Conservation (phyloP, 2,329 filamentous ascomycete species). For the Sarocladiaceae sp. region DNA sequence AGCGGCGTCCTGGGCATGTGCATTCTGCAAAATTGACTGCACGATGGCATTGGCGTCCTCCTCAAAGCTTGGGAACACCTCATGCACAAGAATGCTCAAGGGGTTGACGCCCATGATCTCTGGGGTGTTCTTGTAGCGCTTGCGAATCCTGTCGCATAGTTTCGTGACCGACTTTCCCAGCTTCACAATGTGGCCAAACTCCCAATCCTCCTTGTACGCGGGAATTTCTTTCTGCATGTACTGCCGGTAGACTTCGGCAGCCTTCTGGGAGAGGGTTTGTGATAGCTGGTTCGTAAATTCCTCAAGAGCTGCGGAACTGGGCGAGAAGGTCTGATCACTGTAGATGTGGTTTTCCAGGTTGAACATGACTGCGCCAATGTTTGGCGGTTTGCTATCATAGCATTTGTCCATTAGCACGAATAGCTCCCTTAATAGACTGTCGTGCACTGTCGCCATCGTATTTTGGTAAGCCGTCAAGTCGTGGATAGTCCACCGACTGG, state of each 20-base stretch:
- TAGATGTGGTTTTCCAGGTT: slow-evolving; percentile 76
- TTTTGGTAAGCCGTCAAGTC: slow-evolving; percentile 69
- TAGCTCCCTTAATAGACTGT: slow-evolving; percentile 77
- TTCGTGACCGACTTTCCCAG: slow-evolving; percentile 82
- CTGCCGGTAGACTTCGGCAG: slow-evolving; percentile 70
- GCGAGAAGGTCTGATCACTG: slow-evolving; percentile 67
- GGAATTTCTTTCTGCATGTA: slow-evolving; percentile 78
- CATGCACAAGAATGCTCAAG: slow-evolving; percentile 67
- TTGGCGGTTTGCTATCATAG: slow-evolving; percentile 81
- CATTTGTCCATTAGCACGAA: slow-evolving; percentile 83
- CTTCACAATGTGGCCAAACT: slow-evolving; percentile 84
- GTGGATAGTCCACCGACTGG: slow-evolving; percentile 59
- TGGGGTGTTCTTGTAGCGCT: slow-evolving; percentile 82
- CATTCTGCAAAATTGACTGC: slow-evolving; percentile 67
- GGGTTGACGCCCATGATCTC: slow-evolving; percentile 72
- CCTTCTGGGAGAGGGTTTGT: slow-evolving; percentile 67
- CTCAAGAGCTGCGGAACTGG: slow-evolving; percentile 61
- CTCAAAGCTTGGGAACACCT: slow-evolving; percentile 84
- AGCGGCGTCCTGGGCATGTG: slow-evolving; percentile 63
- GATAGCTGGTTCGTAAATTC: slow-evolving; percentile 67
- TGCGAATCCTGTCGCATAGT: slow-evolving; percentile 81
- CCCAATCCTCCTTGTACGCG: slow-evolving; percentile 73
- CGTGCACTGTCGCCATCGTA: slow-evolving; percentile 67
- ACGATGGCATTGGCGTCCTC: slow-evolving; percentile 84
- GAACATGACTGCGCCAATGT: slow-evolving; percentile 72